These are phyloP conservation scores for Paraphoma sp. DNA, from an alignment of 2,329 filamentous ascomycete species.

Conservation along the genomic window DNA sequence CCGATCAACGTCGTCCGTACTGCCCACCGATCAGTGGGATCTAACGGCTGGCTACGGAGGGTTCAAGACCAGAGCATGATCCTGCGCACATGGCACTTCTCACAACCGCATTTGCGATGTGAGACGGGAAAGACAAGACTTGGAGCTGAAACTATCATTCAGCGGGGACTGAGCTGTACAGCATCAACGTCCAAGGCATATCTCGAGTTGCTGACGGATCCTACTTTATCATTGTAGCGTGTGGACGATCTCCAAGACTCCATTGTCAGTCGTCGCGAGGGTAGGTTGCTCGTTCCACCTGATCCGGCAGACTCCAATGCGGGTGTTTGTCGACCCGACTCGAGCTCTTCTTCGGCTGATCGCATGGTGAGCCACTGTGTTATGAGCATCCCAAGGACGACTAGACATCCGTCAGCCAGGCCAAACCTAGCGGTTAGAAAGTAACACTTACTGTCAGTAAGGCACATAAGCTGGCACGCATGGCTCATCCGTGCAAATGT, in stretches of 20 bases:
- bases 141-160: not conserved
- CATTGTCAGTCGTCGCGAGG: not conserved
- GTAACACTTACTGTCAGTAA: conserved; percentile 44
- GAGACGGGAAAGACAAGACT: too few species aligned
- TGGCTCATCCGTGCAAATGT: conserved; percentile 40
- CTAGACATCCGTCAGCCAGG: conserved; percentile 5
- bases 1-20: too few species aligned
- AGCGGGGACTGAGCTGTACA: not conserved
- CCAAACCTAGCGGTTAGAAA: not conserved
- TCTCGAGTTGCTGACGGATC: not conserved
- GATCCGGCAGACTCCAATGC: too few species aligned
- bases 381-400: conserved; percentile 20
- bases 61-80: too few species aligned
- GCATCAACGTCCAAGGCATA: not conserved
- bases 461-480: conserved; percentile 47
- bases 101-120: too few species aligned
- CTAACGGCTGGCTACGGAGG: too few species aligned
- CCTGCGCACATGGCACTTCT: too few species aligned
- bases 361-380: conserved; percentile 25
- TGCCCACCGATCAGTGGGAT: too few species aligned
- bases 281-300: not conserved
- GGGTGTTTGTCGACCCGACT: not conserved
- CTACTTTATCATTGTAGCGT: not conserved
- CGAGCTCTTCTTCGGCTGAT: not conserved
- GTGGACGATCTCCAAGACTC: not conserved